These are phyloP conservation scores for Rhizopus arrhizus DNA, from an alignment of 371 early-diverging fungal genomes.

Conservation along the genomic window DNA sequence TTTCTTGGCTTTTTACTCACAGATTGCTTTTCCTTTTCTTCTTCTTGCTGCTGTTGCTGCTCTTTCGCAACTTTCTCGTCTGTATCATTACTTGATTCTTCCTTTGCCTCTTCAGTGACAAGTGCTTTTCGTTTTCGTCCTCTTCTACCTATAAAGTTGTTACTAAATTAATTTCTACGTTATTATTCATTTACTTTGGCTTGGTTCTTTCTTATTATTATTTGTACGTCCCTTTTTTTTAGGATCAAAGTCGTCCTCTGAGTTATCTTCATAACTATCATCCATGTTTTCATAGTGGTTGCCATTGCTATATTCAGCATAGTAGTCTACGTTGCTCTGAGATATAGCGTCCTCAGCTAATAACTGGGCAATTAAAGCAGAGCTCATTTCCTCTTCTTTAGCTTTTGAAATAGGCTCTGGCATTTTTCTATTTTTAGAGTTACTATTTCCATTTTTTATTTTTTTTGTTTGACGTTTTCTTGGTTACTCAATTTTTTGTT, in stretches of 20 bases:
- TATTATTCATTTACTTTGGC: neutral
- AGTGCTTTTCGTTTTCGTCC: constrained; percentile 25
- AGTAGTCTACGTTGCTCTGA: constrained; percentile 51
- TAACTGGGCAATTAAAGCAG: constrained; percentile 76
- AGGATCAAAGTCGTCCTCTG: constrained; percentile 57
- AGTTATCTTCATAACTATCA: constrained; percentile 54
- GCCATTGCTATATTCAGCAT: constrained; percentile 67
- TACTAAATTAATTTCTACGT: neutral
- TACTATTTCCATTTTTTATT: neutral
- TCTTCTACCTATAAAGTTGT: constrained; percentile 12
- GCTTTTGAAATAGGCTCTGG: constrained; percentile 35
- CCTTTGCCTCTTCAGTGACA: neutral
- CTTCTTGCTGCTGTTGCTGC: neutral
- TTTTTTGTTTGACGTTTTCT: neutral
- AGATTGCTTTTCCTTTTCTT: neutral
- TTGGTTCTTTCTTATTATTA: constrained; percentile 35
- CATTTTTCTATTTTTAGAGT: neutral
- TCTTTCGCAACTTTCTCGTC: neutral
- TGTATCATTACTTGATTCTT: constrained; percentile 5
- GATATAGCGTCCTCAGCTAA: constrained; percentile 67
- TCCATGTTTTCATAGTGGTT: constrained; percentile 43
- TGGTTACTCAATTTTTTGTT: too few species aligned
- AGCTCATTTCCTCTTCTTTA: constrained; percentile 81
- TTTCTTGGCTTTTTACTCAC: constrained; percentile 43
- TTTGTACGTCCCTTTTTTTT: constrained; percentile 30